phyloP scores from a whole-genome alignment of 208 protist species.

The Acanthamoeba castellanii region DNA sequence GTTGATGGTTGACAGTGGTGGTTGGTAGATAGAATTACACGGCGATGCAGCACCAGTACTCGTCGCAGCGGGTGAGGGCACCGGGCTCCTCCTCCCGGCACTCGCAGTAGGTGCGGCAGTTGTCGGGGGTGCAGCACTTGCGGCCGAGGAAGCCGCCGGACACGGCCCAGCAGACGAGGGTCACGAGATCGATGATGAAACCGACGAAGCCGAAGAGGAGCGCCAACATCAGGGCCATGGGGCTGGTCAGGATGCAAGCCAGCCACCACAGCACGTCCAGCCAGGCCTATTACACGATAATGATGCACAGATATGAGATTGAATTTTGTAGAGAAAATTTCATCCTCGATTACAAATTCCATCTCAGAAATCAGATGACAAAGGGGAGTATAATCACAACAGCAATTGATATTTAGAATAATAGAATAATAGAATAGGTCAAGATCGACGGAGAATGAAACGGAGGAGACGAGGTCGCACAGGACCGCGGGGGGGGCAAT shows the following conservation, averaged over 20 bases:
- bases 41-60: constrained; percentile 63
- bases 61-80: constrained; percentile 52
- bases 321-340: too few species aligned
- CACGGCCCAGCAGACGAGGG: constrained; percentile 38
- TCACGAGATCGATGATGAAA: constrained; percentile 50
- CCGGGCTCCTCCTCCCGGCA: constrained; percentile 52
- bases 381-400: background rate
- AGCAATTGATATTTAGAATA: background rate
- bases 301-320: too few species aligned
- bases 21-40: background rate
- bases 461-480: background rate
- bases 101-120: constrained; percentile 65
- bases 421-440: background rate
- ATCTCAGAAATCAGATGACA: background rate
- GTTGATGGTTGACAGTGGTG: background rate
- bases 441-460: background rate
- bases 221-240: constrained; percentile 20
- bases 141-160: constrained; percentile 47
- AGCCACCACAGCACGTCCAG: constrained; percentile 53
- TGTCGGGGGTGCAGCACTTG: constrained; percentile 58
- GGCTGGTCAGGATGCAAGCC: constrained; percentile 50
- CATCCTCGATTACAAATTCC: too few species aligned
- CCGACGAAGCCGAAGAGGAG: constrained; percentile 31
- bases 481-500: background rate
- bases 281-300: background rate